These are phyloP conservation scores for Penicillium aurantiogriseum DNA, from an alignment of 2,329 filamentous ascomycete species.

Conservation along the genomic window DNA sequence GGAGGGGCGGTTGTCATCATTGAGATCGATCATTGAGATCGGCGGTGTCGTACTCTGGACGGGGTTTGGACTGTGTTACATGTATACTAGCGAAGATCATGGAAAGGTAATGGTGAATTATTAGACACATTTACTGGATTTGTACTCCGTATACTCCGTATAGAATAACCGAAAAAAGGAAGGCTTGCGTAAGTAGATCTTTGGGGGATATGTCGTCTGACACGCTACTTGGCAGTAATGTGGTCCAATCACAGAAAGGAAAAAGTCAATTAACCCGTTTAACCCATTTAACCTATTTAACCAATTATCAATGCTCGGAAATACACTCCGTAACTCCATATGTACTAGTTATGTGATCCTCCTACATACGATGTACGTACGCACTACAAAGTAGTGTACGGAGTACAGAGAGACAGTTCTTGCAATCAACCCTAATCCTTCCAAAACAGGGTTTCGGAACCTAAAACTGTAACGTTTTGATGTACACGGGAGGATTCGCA, in stretches of 20 bases:
- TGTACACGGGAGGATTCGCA: not conserved
- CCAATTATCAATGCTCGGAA: not conserved
- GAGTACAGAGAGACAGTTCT: not conserved
- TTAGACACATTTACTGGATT: not conserved
- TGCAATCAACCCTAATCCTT: not conserved
- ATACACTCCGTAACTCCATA: not conserved
- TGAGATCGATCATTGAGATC: slow-evolving; percentile 9
- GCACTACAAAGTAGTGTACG: too few species aligned
- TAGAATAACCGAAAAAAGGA: not conserved
- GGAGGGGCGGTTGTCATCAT: not conserved
- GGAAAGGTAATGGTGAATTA: not conserved
- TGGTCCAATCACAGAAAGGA: not conserved
- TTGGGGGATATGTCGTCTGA: not conserved
- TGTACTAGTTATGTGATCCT: not conserved
- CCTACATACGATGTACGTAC: not conserved
- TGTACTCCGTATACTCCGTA: not conserved
- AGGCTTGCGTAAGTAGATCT: not conserved
- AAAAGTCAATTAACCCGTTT: too few species aligned
- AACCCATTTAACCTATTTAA: not conserved
- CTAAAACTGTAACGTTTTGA: not conserved
- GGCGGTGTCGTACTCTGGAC: not conserved
- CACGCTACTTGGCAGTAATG: not conserved
- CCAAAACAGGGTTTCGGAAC: not conserved
- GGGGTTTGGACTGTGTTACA: not conserved
- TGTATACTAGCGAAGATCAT: not conserved